These are phyloP conservation scores for Cystobasidium sp. DNA, from an alignment of 1,284 basidiomycete species.

Conservation along the genomic window DNA sequence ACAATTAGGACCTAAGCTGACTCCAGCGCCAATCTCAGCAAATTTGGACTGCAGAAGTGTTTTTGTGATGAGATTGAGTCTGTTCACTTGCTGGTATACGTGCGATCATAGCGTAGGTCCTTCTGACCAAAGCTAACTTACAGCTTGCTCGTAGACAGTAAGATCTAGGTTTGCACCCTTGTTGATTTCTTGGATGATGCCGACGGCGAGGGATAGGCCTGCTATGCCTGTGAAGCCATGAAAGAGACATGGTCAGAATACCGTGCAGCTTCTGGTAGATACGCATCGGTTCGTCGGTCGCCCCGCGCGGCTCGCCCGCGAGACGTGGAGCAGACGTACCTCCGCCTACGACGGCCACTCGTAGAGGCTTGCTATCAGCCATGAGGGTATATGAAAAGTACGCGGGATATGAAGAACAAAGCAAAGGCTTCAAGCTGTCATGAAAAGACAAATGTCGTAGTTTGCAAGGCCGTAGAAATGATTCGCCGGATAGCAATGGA, in stretches of 20 bases:
- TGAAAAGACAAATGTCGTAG: too few relatives aligned
- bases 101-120: background rate
- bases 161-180: slow-evolving; percentile 40
- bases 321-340: slow-evolving; percentile 3
- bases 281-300: background rate
- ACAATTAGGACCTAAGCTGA: slow-evolving; percentile 40
- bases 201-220: slow-evolving; percentile 43
- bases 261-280: background rate
- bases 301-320: background rate
- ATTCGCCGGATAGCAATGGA: too few relatives aligned
- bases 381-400: slow-evolving; percentile 6
- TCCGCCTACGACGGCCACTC: slow-evolving; percentile 39
- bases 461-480: too few relatives aligned
- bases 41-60: slow-evolving; percentile 31
- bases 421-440: background rate
- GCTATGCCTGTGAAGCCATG: slow-evolving; percentile 30
- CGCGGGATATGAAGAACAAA: background rate
- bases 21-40: slow-evolving; percentile 49
- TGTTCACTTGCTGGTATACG: background rate
- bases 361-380: slow-evolving; percentile 25
- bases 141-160: slow-evolving; percentile 42
- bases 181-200: slow-evolving; percentile 37
- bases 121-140: background rate
- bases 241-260: background rate
- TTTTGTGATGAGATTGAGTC: background rate